These are phyloP conservation scores for Chenopodium suecicum DNA, from an alignment of 148 eudicot species.

Conservation along the genomic window DNA sequence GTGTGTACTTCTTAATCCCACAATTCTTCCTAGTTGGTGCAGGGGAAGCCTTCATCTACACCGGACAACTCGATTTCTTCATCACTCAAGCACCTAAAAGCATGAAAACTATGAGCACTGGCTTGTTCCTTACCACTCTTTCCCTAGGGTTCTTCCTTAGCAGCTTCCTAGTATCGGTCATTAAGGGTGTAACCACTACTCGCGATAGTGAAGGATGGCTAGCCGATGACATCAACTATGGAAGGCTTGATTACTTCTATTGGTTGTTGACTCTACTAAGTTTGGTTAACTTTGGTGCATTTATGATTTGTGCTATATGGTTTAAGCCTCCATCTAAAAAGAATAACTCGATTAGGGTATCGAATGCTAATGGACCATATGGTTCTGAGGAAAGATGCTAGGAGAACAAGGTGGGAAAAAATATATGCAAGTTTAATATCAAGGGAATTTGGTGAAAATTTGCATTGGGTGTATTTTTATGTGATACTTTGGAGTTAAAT, in stretches of 20 bases:
- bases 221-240: slow-evolving; percentile 60
- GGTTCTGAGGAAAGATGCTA: slow-evolving; percentile 36
- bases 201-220: slow-evolving; percentile 49
- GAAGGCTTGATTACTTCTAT: slow-evolving; percentile 70
- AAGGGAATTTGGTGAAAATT: too few species aligned
- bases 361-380: slow-evolving; percentile 16
- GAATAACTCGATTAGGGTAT: slow-evolving; percentile 24
- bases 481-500: neutral
- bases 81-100: slow-evolving; percentile 72
- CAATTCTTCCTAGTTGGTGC: slow-evolving; percentile 77
- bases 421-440: neutral
- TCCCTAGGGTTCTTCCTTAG: slow-evolving; percentile 77
- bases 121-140: slow-evolving; percentile 64
- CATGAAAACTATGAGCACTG: slow-evolving; percentile 92
- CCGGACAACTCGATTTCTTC: slow-evolving; percentile 87
- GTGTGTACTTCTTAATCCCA: slow-evolving; percentile 60
- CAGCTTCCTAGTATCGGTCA: slow-evolving; percentile 58
- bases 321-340: slow-evolving; percentile 39
- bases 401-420: neutral
- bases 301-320: slow-evolving; percentile 63
- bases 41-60: slow-evolving; percentile 81
- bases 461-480: neutral
- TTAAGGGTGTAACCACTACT: slow-evolving; percentile 44
- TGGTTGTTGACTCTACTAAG: slow-evolving; percentile 48
- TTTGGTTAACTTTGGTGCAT: slow-evolving; percentile 45